Evolutionary conservation across 768 basidiomycete species (phyloP).

Genomic region (Tricholoma bakamatsutake): DNA sequence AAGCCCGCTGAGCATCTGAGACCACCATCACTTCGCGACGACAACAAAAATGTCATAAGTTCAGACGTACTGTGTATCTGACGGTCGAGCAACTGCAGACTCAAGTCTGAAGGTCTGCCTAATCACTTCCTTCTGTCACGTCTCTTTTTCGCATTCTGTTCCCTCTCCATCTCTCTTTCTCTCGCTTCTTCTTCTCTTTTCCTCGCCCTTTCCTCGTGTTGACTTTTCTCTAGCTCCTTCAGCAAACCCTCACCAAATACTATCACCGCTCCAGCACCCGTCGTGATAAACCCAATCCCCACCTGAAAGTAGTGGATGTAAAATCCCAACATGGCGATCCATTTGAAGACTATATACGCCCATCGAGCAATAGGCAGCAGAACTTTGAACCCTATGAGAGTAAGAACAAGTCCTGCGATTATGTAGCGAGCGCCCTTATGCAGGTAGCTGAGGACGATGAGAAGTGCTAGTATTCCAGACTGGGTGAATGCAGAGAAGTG

Average conservation of each 20-base stretch:
- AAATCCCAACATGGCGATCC: constrained; percentile 12
- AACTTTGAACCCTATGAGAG: constrained; percentile 23
- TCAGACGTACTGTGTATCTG: neutral
- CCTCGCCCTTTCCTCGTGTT: neutral
- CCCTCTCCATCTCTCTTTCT: neutral
- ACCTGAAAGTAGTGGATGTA: constrained; percentile 8
- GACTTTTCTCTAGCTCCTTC: constrained; percentile 11
- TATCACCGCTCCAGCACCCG: constrained; percentile 7
- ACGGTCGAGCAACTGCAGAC: neutral
- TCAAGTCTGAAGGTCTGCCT: neutral
- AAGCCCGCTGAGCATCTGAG: neutral
- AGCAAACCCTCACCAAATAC: constrained; percentile 8
- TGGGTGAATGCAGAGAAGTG: constrained; percentile 26
- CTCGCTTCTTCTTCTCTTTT: neutral
- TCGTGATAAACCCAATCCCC: constrained; percentile 17
- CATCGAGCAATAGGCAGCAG: constrained; percentile 4
- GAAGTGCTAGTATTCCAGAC: constrained; percentile 17
- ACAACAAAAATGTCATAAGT: neutral
- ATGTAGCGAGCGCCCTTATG: constrained; percentile 19
- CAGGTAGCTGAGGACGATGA: constrained; percentile 25
- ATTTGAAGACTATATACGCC: constrained; percentile 7
- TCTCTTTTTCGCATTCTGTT: neutral
- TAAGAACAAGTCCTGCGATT: constrained; percentile 16
- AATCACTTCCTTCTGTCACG: neutral
- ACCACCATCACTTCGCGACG: neutral